phyloP scores from a whole-genome alignment of 768 basidiomycete genomes.

The Amanita phalloides region DNA sequence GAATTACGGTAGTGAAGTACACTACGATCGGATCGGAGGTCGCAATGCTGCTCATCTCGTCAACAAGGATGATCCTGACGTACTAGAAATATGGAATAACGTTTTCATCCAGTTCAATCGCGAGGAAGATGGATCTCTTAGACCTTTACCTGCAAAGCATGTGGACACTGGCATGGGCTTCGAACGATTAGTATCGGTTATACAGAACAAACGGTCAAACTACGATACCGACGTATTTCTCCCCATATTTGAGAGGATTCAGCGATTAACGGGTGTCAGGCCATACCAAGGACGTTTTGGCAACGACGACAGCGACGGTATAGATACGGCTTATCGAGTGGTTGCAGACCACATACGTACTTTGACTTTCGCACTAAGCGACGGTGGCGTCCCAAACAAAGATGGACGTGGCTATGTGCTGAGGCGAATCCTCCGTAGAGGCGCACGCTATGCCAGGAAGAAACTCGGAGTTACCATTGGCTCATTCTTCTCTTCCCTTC shows the following conservation, averaged over 20 bases:
- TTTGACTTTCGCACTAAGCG: constrained; percentile 89
- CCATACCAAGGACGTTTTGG: constrained; percentile 89
- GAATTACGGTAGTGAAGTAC: constrained; percentile 62
- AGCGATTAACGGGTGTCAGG: constrained; percentile 80
- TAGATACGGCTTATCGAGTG: constrained; percentile 96
- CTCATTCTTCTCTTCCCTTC: constrained; percentile 86
- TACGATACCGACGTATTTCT: constrained; percentile 96
- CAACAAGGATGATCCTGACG: constrained; percentile 93
- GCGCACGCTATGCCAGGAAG: constrained; percentile 92
- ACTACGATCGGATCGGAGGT: constrained; percentile 97
- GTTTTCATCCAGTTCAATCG: constrained; percentile 99
- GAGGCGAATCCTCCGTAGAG: constrained; percentile 83
- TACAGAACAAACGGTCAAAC: constrained; percentile 89
- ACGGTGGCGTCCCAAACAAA: constrained; percentile 94
- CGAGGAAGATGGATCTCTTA: constrained; percentile 77
- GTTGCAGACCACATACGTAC: constrained; percentile 96
- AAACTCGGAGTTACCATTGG: constrained; percentile 91
- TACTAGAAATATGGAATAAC: constrained; percentile 99
- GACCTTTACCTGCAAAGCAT: constrained; percentile 79
- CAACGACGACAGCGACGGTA: constrained; percentile 87
- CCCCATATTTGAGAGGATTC: constrained; percentile 81
- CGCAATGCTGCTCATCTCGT: constrained; percentile 89
- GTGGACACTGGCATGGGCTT: constrained; percentile 99
- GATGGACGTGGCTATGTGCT: constrained; percentile 97
- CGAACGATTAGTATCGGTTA: constrained; percentile 89